These are phyloP conservation scores for Wickerhamiella lipophila DNA, from an alignment of 805 yeast genomes.

Conservation along the genomic window DNA sequence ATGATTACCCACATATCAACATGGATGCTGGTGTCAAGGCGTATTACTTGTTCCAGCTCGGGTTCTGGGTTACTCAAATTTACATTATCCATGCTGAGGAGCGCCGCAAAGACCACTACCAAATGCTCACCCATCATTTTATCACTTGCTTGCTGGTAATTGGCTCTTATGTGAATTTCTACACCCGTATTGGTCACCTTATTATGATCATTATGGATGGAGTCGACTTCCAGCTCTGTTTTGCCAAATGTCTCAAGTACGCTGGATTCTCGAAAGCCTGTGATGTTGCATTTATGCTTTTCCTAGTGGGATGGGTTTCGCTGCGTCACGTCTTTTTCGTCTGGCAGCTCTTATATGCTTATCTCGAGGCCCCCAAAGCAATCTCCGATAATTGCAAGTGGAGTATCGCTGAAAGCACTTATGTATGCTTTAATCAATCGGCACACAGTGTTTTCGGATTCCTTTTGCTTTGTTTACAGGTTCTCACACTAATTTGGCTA, in stretches of 20 bases:
- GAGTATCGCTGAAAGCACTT: slow-evolving; percentile 20
- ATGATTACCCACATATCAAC: slow-evolving; percentile 62
- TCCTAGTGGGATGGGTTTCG: slow-evolving; percentile 55
- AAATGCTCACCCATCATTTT: slow-evolving; percentile 83
- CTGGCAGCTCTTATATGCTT: slow-evolving; percentile 50
- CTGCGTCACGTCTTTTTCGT: slow-evolving; percentile 65
- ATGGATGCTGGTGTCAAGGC: slow-evolving; percentile 42
- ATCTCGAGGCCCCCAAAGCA: slow-evolving; percentile 34
- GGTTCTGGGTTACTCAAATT: slow-evolving; percentile 71
- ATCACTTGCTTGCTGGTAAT: slow-evolving; percentile 55
- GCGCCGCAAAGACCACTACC: slow-evolving; percentile 66
- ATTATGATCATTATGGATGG: slow-evolving; percentile 72
- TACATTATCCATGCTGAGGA: slow-evolving; percentile 66
- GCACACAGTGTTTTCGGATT: slow-evolving; percentile 35
- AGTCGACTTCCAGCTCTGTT: slow-evolving; percentile 57
- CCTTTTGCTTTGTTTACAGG: slow-evolving; percentile 53
- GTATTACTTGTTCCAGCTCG: slow-evolving; percentile 62
- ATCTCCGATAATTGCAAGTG: slow-evolving; percentile 21
- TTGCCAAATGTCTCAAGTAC: slow-evolving; percentile 69
- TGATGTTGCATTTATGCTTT: slow-evolving; percentile 55
- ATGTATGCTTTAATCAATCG: slow-evolving; percentile 27
- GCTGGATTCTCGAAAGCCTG: slow-evolving; percentile 48
- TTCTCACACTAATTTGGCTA: slow-evolving; percentile 60
- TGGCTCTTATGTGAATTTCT: slow-evolving; percentile 64
- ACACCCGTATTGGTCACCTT: slow-evolving; percentile 65